These are phyloP conservation scores for Pleurotus giganteus DNA, from an alignment of 768 basidiomycete genomes.

Conservation along the genomic window DNA sequence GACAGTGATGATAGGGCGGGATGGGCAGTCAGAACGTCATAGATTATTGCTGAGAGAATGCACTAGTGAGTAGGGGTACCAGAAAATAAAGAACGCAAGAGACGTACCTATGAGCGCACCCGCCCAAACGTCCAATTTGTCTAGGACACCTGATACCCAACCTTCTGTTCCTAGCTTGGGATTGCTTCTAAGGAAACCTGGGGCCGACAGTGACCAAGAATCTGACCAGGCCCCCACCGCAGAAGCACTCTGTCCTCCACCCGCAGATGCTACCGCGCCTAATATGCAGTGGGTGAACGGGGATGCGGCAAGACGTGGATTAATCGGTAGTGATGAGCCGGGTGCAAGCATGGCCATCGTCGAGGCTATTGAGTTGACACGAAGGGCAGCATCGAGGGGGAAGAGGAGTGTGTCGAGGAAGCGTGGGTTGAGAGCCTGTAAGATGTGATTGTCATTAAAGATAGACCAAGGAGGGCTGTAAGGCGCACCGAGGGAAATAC, in stretches of 20 bases:
- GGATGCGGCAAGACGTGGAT: constrained; percentile 35
- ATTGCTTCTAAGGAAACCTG: constrained; percentile 33
- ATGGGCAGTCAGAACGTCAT: constrained; percentile 6
- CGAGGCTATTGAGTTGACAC: constrained; percentile 34
- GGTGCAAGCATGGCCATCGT: constrained; percentile 31
- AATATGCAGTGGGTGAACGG: constrained; percentile 45
- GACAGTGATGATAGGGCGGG: not conserved
- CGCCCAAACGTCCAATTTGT: constrained; percentile 50
- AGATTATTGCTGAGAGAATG: not conserved
- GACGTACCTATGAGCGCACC: constrained; percentile 39
- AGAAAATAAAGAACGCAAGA: not conserved
- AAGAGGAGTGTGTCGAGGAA: constrained; percentile 43
- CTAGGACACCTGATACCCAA: constrained; percentile 30
- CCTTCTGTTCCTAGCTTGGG: not conserved
- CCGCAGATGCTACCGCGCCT: constrained; percentile 45
- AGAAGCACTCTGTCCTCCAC: constrained; percentile 43
- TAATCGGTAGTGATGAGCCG: constrained; percentile 14
- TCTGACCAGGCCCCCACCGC: constrained; percentile 43
- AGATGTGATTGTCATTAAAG: not conserved
- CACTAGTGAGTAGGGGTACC: not conserved
- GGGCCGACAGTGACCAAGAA: constrained; percentile 44
- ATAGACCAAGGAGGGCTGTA: not conserved
- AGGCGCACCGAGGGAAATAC: constrained; percentile 32
- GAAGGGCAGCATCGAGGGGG: constrained; percentile 48
- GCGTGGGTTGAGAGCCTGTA: constrained; percentile 9